These are phyloP conservation scores for Albizia julibrissin DNA, from an alignment of 306 rosid species.

Conservation along the genomic window DNA sequence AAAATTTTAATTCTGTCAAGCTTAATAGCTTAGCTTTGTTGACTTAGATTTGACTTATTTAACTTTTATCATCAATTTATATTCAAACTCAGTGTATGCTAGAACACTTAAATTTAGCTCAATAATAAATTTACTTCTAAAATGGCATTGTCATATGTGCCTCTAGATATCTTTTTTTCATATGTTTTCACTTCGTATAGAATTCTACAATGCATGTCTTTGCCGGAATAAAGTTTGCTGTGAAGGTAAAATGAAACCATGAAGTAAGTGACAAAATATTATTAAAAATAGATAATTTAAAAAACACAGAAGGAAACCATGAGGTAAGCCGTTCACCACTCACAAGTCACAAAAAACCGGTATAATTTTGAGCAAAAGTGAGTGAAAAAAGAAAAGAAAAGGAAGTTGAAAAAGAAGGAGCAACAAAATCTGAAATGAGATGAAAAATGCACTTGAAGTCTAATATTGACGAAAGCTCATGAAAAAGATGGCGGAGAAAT, in stretches of 20 bases:
- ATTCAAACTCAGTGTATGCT: background rate
- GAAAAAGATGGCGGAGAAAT: too few relatives aligned
- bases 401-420: background rate
- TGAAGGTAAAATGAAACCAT: background rate
- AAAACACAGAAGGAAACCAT: too few relatives aligned
- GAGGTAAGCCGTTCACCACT: background rate
- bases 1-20: too few relatives aligned
- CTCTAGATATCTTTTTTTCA: too few relatives aligned
- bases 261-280: background rate
- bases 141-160: background rate
- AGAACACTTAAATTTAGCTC: too few relatives aligned
- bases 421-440: background rate
- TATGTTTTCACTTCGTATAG: background rate
- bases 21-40: too few relatives aligned
- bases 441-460: background rate
- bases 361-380: background rate
- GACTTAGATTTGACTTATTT: background rate
- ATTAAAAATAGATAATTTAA: too few relatives aligned
- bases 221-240: background rate
- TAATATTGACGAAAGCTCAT: background rate
- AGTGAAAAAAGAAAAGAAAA: background rate
- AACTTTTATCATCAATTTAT: background rate
- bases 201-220: background rate
- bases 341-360: background rate
- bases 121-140: background rate